A percentile compares a stretch with the other conserved stretches of the same genome.
Evolutionary conservation across 306 rosid genomes (phyloP).

Genomic region (Trifolium dubium): DNA sequence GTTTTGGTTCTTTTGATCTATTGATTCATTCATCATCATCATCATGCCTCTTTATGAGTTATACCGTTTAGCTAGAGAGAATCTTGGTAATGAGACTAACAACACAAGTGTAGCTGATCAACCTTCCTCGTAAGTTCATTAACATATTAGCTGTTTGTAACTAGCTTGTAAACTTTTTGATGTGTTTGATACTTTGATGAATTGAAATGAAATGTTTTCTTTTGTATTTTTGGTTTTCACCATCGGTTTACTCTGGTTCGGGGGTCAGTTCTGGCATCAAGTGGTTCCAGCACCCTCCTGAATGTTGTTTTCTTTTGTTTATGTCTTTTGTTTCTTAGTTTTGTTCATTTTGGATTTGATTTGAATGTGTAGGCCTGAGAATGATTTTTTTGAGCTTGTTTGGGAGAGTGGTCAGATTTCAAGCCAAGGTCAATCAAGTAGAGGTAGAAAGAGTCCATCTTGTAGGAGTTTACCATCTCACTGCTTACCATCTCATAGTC

Average conservation of each 20-base stretch:
- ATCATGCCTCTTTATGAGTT: slow-evolving; percentile 90
- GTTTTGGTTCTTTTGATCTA: slow-evolving; percentile 35
- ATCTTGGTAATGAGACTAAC: slow-evolving; percentile 58
- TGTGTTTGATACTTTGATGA: slow-evolving; percentile 30
- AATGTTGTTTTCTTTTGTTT: slow-evolving; percentile 10
- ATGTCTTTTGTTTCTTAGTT: slow-evolving; percentile 29
- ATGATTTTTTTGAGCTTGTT: slow-evolving; percentile 81
- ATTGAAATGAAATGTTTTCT: neutral
- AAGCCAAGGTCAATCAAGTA: slow-evolving; percentile 77
- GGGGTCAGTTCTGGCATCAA: too few relatives aligned
- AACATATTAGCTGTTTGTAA: slow-evolving; percentile 23
- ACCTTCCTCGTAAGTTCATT: slow-evolving; percentile 67
- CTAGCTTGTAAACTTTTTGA: neutral
- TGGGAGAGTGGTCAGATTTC: slow-evolving; percentile 92
- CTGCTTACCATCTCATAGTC: slow-evolving; percentile 65
- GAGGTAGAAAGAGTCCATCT: slow-evolving; percentile 65
- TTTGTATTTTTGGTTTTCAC: slow-evolving; percentile 6
- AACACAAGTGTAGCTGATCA: slow-evolving; percentile 47
- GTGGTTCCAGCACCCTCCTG: too few relatives aligned
- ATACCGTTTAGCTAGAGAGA: slow-evolving; percentile 66
- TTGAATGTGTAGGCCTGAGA: slow-evolving; percentile 67
- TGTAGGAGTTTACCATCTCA: slow-evolving; percentile 61
- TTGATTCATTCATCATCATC: slow-evolving; percentile 14
- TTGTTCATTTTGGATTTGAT: slow-evolving; percentile 40
- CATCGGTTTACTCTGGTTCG: too few relatives aligned